Base-by-base conservation (phyloP, 2,329 filamentous ascomycete species). In the Diplodia intermedia region DNA sequence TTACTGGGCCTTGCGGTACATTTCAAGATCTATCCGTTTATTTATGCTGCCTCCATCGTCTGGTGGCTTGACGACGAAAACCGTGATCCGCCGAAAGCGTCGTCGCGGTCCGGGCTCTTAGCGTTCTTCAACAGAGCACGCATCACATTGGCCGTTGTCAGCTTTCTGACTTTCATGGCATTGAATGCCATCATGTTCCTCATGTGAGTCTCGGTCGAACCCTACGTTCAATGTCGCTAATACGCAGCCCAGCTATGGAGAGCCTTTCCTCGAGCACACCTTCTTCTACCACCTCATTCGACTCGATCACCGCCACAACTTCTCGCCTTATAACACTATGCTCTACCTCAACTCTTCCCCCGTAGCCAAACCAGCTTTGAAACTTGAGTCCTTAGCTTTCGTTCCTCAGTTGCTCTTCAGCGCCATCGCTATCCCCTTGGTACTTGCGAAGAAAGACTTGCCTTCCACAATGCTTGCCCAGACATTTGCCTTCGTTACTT, bases 11-110 rank as follows among this genome's bases (percentile, higher is more conserved):
- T 97, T 33, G 88, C 88, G 1, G 94, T 98, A 31, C 95, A 99
- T 80, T 96, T 99, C 82, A 99, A 99, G 84, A 98, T 99, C 70
- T 99, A 99, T 75, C 95, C 95, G 0, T 97, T 98, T 79, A 92
- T 99, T 69, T 99, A 99, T 79, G 94, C 92, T 1, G 88, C 90
- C 0, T 89, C 90, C 3, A 89, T 95, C 52, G 79, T 93, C 5
- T 93, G 90, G 90, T 94, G 90, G 90, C 88, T 94, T 81, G 91
- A 92, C 72, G 81, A 80, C 2, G 84, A 86, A 15, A 68, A 69
- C 18, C 38, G 55, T 12, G 65, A 53, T 9, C 31, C 6, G 36
- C 20, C 36, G 47, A 7, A 60, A 11, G 7, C 29, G 26, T 33
- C 20, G 7, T 26, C 67, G 9, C 8, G 69, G 55, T 31, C 66